A percentile compares a stretch with the other conserved stretches of the same genome.
These are phyloP conservation scores for Fusarium sp. DNA, from an alignment of 2,329 filamentous ascomycete species.

Conservation along the genomic window DNA sequence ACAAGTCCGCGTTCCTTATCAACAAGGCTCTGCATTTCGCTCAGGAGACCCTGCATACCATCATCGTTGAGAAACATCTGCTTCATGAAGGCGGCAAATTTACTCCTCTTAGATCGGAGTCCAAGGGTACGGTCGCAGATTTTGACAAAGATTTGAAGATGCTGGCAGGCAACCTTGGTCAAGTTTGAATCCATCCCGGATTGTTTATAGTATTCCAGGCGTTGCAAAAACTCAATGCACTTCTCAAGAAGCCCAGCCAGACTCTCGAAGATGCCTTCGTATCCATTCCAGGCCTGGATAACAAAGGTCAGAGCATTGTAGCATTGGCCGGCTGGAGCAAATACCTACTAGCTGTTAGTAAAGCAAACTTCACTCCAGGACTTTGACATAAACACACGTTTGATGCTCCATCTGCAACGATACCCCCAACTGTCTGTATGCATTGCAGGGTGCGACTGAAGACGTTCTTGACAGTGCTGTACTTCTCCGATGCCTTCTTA, in stretches of 20 bases:
- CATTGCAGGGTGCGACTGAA: neutral
- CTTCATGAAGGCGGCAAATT: neutral
- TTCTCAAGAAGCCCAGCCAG: neutral
- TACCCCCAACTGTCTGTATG: neutral
- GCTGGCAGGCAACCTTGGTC: neutral
- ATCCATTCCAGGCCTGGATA: neutral
- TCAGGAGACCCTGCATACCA: neutral
- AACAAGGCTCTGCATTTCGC: neutral
- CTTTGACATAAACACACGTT: neutral
- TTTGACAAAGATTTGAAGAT: constrained; percentile 1
- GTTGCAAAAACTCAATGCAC: neutral
- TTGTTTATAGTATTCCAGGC: neutral
- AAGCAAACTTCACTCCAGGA: no score
- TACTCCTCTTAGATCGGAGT: neutral
- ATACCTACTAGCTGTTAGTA: neutral
- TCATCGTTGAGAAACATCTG: constrained; percentile 11
- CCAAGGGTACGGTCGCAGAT: neutral
- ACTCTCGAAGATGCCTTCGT: constrained; percentile 3
- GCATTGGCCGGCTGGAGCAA: neutral
- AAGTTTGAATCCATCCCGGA: neutral
- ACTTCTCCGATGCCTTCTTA: neutral
- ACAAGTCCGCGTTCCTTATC: neutral
- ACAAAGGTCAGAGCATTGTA: constrained; percentile 2
- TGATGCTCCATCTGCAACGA: constrained; percentile 1
- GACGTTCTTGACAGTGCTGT: neutral